phyloP scores from a whole-genome alignment of 2,329 filamentous ascomycete species.

The Dactylellina cionopaga region DNA sequence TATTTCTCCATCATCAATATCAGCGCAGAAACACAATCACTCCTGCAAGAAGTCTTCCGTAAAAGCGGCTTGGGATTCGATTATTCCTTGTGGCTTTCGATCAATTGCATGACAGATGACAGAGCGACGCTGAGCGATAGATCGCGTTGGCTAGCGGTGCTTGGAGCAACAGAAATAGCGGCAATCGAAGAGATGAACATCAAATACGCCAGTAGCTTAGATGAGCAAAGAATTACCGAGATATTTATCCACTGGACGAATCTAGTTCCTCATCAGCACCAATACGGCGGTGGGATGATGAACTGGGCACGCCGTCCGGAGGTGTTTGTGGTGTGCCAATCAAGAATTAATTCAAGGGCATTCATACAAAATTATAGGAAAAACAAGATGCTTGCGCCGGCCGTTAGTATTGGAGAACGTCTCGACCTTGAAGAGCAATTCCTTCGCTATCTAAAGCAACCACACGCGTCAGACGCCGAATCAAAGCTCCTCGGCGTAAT shows the following conservation, averaged over 20 bases:
- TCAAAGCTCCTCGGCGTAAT: too few relatives aligned
- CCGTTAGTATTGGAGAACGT: not conserved
- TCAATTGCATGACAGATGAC: not conserved
- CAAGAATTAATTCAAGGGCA: not conserved
- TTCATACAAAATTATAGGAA: not conserved
- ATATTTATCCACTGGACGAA: not conserved
- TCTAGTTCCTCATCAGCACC: not conserved
- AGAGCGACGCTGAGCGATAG: not conserved
- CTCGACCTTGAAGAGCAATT: not conserved
- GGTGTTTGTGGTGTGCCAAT: constrained; percentile 1
- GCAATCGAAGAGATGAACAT: constrained; percentile 12
- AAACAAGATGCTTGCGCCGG: not conserved
- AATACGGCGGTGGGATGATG: not conserved
- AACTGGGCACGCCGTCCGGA: not conserved
- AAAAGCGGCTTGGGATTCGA: not conserved
- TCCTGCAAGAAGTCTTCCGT: not conserved
- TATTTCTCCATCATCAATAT: not conserved
- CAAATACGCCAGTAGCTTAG: not conserved
- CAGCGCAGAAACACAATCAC: not conserved
- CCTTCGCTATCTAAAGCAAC: not conserved
- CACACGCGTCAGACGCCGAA: too few relatives aligned
- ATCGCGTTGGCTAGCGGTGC: not conserved
- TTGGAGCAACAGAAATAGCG: not conserved
- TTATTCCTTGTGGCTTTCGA: not conserved
- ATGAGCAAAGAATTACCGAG: not conserved